Conservation (phyloP, 31 red algal species). For the Odonthalia washingtoniensis region DNA sequence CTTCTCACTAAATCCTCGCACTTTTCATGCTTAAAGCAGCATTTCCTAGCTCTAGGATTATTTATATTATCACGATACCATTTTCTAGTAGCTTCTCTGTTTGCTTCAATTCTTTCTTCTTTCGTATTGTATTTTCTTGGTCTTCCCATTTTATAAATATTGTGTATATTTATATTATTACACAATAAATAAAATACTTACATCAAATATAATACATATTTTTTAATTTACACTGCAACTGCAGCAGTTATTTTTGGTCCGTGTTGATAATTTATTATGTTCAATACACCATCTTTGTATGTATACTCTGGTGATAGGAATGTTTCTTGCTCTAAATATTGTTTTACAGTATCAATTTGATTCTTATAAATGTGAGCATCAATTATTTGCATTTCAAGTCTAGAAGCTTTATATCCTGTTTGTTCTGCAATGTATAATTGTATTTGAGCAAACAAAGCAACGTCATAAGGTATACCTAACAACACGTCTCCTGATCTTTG, state of each 20-base stretch:
- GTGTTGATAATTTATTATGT: constrained; percentile 25
- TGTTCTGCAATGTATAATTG: constrained; percentile 11
- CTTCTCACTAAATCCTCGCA: too few relatives aligned
- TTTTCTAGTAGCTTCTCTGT: too few relatives aligned
- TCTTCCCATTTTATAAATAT: too few relatives aligned
- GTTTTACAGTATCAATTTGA: constrained; percentile 21
- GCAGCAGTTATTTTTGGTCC: constrained; percentile 22
- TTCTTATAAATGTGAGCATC: constrained; percentile 35
- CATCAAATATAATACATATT: not conserved
- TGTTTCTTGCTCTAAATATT: not conserved
- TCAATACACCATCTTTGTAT: constrained; percentile 6
- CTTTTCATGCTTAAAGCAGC: too few relatives aligned
- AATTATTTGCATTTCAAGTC: not conserved
- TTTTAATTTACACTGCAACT: constrained; percentile 26
- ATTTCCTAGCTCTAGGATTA: too few relatives aligned
- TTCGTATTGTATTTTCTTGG: too few relatives aligned
- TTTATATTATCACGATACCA: too few relatives aligned
- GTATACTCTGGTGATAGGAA: not conserved
- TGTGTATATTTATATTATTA: too few relatives aligned
- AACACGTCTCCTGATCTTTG: constrained; percentile 14
- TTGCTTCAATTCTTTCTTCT: too few relatives aligned
- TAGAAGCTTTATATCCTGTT: not conserved
- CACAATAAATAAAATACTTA: constrained; percentile 2
- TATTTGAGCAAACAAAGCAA: constrained; percentile 27
- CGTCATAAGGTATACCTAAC: constrained; percentile 30